Evolutionary conservation across 1,284 basidiomycete genomes (phyloP).

Genomic region (Farysia itapuensis): DNA sequence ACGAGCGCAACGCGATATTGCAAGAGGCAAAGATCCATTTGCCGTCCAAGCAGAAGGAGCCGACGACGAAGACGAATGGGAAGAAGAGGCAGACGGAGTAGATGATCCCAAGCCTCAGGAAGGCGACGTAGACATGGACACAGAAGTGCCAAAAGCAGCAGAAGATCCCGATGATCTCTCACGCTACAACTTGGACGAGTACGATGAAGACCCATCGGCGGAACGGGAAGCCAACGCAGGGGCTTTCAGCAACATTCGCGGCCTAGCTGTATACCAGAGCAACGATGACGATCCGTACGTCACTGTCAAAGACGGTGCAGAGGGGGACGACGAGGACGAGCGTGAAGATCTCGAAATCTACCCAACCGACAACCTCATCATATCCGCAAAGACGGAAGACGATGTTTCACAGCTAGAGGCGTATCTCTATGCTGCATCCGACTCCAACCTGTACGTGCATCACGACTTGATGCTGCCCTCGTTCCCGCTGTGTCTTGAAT

Average conservation of each 20-base stretch:
- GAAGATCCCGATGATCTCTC: constrained; percentile 75
- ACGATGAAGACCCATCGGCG: constrained; percentile 77
- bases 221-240: constrained; percentile 65
- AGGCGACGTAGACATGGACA: constrained; percentile 64
- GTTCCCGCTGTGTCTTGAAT: constrained; percentile 97
- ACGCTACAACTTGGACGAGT: constrained; percentile 88
- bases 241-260: constrained; percentile 94
- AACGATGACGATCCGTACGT: constrained; percentile 97
- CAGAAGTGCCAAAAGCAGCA: constrained; percentile 61
- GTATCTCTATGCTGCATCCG: constrained; percentile 50
- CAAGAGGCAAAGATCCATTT: constrained; percentile 37
- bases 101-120: constrained; percentile 61
- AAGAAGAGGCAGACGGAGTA: constrained; percentile 63
- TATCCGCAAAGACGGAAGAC: constrained; percentile 93
- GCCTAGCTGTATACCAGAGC: constrained; percentile 84
- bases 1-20: constrained; percentile 50
- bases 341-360: constrained; percentile 86
- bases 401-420: constrained; percentile 89
- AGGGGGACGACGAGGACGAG: constrained; percentile 74
- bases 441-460: constrained; percentile 83
- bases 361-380: constrained; percentile 87
- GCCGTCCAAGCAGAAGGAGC: constrained; percentile 27
- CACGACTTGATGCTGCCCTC: constrained; percentile 97
- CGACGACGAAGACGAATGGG: constrained; percentile 39
- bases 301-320: constrained; percentile 76